These are phyloP conservation scores for Cadophora sp. DNA, from an alignment of 2,329 filamentous ascomycete species.

Conservation along the genomic window DNA sequence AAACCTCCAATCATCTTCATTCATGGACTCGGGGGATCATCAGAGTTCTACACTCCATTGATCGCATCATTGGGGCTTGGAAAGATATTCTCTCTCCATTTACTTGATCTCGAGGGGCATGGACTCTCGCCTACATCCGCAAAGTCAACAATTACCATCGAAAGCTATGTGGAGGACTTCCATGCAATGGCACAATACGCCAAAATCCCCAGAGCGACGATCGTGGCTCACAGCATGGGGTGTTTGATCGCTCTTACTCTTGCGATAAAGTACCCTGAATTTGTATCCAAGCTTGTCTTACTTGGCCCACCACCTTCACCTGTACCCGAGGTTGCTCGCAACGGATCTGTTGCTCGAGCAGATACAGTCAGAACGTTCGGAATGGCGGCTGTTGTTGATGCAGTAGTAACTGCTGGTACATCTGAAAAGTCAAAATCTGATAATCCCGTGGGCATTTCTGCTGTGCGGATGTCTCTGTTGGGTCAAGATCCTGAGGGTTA, in stretches of 20 bases:
- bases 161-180: slow-evolving; percentile 53
- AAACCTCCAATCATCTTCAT: slow-evolving; percentile 54
- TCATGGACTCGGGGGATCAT: slow-evolving; percentile 60
- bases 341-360: slow-evolving; percentile 47
- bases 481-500: slow-evolving; percentile 60
- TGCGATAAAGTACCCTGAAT: slow-evolving; percentile 48
- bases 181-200: slow-evolving; percentile 48
- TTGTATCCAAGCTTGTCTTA: slow-evolving; percentile 54
- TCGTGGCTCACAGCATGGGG: slow-evolving; percentile 60
- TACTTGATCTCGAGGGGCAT: slow-evolving; percentile 63
- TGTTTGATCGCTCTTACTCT: slow-evolving; percentile 56
- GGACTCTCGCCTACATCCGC: slow-evolving; percentile 59
- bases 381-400: slow-evolving; percentile 52
- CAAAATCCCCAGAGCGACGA: slow-evolving; percentile 46
- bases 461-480: slow-evolving; percentile 53
- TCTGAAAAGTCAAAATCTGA: slow-evolving; percentile 47
- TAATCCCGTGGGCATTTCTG: slow-evolving; percentile 51
- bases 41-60: slow-evolving; percentile 54
- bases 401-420: slow-evolving; percentile 47
- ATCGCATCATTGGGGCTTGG: slow-evolving; percentile 46
- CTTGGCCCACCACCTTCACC: slow-evolving; percentile 56
- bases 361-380: slow-evolving; percentile 51
- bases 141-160: slow-evolving; percentile 50
- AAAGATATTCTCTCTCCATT: slow-evolving; percentile 47
- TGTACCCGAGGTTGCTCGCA: slow-evolving; percentile 47